These are phyloP conservation scores for Hapsidospora chrysogenum DNA, from an alignment of 495 filamentous ascomycete genomes.

Conservation along the genomic window DNA sequence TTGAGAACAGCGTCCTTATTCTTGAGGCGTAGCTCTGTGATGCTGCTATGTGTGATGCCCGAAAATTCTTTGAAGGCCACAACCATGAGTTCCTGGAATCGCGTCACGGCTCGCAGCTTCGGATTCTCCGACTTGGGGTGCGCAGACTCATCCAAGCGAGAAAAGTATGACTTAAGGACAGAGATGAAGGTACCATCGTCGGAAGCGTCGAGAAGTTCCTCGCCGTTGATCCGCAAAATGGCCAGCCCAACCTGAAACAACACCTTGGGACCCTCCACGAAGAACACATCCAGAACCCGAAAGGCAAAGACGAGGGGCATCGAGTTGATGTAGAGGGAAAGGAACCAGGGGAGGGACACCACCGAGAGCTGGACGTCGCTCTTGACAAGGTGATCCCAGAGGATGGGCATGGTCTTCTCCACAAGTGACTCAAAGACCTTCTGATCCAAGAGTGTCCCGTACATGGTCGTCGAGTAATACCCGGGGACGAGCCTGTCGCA, in stretches of 20 bases:
- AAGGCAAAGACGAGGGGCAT: slow-evolving; percentile 98
- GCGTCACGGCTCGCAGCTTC: slow-evolving; percentile 79
- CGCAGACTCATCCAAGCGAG: slow-evolving; percentile 81
- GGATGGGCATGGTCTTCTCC: slow-evolving; percentile 94
- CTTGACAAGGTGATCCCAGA: slow-evolving; percentile 93
- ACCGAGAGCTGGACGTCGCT: slow-evolving; percentile 97
- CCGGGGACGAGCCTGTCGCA: slow-evolving; percentile 89
- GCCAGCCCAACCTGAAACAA: slow-evolving; percentile 92
- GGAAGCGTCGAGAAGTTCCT: slow-evolving; percentile 86
- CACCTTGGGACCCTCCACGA: slow-evolving; percentile 93
- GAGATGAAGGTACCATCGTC: slow-evolving; percentile 97
- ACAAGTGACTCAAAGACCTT: slow-evolving; percentile 93
- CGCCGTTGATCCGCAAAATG: slow-evolving; percentile 93
- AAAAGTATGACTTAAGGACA: slow-evolving; percentile 88
- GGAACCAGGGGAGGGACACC: slow-evolving; percentile 93
- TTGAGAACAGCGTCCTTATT: slow-evolving; percentile 84
- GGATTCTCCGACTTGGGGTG: slow-evolving; percentile 90
- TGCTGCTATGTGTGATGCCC: slow-evolving; percentile 81
- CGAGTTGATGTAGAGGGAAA: slow-evolving; percentile 96
- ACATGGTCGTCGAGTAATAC: slow-evolving; percentile 98
- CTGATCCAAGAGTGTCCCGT: slow-evolving; percentile 90
- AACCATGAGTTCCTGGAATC: slow-evolving; percentile 96
- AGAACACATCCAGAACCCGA: slow-evolving; percentile 91
- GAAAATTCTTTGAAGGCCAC: slow-evolving; percentile 97
- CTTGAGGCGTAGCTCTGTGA: slow-evolving; percentile 73